phyloP scores from a whole-genome alignment of 2,329 filamentous ascomycete genomes.

The Macrophomina tecta region DNA sequence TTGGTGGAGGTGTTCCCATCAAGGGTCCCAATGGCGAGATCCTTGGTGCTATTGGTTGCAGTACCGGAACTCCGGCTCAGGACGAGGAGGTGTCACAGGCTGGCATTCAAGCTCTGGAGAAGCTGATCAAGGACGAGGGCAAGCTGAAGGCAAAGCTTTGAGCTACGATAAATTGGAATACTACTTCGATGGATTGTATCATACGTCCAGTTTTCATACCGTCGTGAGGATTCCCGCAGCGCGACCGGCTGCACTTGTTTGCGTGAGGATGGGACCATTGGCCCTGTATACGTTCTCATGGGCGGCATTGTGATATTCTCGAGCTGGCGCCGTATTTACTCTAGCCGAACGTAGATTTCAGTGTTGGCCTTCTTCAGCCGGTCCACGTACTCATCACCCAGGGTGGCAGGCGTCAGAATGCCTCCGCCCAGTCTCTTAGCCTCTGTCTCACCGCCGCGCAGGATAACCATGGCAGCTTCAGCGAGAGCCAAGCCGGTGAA shows the following conservation, averaged over 20 bases:
- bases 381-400: conserved; percentile 72
- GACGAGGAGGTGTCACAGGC: conserved; percentile 60
- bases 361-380: conserved; percentile 21
- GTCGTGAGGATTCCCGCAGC: not conserved
- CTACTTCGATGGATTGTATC: not conserved
- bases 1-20: conserved; percentile 62
- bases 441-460: conserved; percentile 56
- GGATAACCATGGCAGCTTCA: conserved; percentile 68
- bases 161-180: conserved; percentile 21
- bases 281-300: no score
- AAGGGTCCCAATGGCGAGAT: conserved; percentile 54
- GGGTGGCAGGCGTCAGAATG: conserved; percentile 72
- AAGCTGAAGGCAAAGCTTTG: conserved; percentile 49
- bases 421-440: conserved; percentile 66
- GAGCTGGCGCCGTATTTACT: not conserved
- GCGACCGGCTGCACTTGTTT: no score
- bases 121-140: conserved; percentile 43
- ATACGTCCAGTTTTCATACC: not conserved
- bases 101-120: conserved; percentile 57
- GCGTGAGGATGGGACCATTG: no score
- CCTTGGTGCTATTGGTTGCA: conserved; percentile 61
- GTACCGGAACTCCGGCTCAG: conserved; percentile 61
- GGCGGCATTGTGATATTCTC: no score
- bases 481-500: conserved; percentile 69
- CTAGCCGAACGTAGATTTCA: conserved; percentile 16